Base-by-base conservation (phyloP, 371 early-diverging fungal genomes). In the Lichtheimia corymbifera region DNA sequence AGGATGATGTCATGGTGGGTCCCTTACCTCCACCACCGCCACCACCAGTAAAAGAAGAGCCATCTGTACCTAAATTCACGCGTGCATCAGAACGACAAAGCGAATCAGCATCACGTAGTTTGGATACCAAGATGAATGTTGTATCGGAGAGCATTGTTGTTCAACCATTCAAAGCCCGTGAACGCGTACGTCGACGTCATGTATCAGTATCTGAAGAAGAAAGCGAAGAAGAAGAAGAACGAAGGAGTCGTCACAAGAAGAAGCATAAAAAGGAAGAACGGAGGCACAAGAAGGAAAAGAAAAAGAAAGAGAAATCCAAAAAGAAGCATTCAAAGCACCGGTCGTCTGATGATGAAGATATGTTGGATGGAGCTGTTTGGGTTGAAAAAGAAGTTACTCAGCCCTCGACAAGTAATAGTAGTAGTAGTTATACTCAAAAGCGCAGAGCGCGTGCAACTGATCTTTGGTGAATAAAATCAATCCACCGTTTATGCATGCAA, bases 121-220 rank as follows among this genome's bases (percentile, higher is more conserved):
- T 42, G 42, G 3, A 50, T 42, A n/a, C 40, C 59, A 15, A 64
- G n/a, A 44, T 76, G 2, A 53, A 59, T 18, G 25, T 65, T 42
- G 50, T 63, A 9, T 77, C 80, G 4, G 80, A 80, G 55, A 64
- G 74, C 51, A 56, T 73, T 9, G 59, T 80, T 18, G 77, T 80
- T 0, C 66, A 72, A 30, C 80, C 77, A 3, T 80, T 77, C 40
- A 76, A 66, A 24, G 43, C 76, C 5, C 59, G 64, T 59, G 54
- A 51, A 13, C 59, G 50, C 14, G 30, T 67, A 57, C 62, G 69
- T 7, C 63, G 76, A 27, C 63, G 74, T n/a, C 66, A 60, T 51
- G 55, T 73, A 0, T 69, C 72, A 12, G 57, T 71, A 4, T 74
- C 77, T 0, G 81, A 74, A 5, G 74, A 64, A 0, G 73, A 70